These are phyloP conservation scores for Fusarium pseudonygamai DNA, from an alignment of 2,329 filamentous ascomycete species.

Conservation along the genomic window DNA sequence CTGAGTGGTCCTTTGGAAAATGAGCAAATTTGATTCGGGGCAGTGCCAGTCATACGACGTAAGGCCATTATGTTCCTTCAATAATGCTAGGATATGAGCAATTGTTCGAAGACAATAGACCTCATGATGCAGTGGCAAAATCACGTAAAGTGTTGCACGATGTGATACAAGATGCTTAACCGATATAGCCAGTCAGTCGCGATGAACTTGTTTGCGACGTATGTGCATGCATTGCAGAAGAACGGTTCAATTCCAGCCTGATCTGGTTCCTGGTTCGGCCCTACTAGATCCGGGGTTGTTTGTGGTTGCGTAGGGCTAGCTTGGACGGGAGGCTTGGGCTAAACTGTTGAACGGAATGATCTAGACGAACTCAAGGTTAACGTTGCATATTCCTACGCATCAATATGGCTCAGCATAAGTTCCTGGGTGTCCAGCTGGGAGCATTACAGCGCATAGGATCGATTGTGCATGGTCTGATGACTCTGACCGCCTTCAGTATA, in stretches of 20 bases:
- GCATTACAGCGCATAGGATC: not conserved
- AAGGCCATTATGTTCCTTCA: not conserved
- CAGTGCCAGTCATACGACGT: constrained; percentile 2
- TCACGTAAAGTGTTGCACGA: not conserved
- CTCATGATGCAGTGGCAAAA: not conserved
- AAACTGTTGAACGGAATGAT: not conserved
- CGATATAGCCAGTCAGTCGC: not conserved
- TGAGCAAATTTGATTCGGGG: constrained; percentile 3
- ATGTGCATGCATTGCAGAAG: not conserved
- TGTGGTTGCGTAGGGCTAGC: not conserved
- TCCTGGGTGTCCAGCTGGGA: no score
- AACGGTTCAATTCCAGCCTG: not conserved
- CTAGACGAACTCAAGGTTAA: not conserved
- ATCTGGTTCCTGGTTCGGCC: not conserved
- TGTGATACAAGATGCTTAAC: not conserved
- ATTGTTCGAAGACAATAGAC: not conserved
- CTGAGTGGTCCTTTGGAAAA: constrained; percentile 10
- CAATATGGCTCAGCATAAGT: not conserved
- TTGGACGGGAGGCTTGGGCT: not conserved
- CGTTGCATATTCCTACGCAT: not conserved
- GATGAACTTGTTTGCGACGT: not conserved
- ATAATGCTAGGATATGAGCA: not conserved
- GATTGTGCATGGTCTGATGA: not conserved
- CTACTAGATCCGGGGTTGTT: not conserved
- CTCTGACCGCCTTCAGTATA: not conserved